These are phyloP conservation scores for Debaryomycetaceae sp. DNA, from an alignment of 1,139 yeast genomes.

Conservation along the genomic window DNA sequence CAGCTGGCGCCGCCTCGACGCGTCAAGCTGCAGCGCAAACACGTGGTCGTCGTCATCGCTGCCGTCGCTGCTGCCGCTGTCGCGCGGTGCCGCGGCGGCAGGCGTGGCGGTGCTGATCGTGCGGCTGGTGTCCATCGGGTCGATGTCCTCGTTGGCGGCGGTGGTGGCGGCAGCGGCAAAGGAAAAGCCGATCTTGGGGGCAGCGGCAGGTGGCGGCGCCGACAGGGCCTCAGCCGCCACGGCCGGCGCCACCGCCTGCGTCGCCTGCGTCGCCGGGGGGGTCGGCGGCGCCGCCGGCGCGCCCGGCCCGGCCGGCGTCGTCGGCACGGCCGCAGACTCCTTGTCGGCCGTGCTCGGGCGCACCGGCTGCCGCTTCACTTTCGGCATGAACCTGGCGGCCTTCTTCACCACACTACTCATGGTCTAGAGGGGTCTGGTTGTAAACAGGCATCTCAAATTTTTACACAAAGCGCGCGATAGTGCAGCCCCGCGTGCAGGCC, in stretches of 20 bases:
- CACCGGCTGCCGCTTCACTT: slow-evolving; percentile 25
- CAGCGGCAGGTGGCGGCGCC: slow-evolving; percentile 1
- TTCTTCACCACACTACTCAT: slow-evolving; percentile 52
- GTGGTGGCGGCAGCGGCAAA: background rate
- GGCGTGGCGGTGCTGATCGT: background rate
- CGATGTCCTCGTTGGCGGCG: slow-evolving; percentile 3
- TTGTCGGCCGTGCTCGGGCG: too few relatives aligned
- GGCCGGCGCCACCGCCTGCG: slow-evolving; percentile 5
- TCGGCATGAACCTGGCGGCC: slow-evolving; percentile 39
- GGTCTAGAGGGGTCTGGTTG: slow-evolving; percentile 1
- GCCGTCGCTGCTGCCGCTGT: background rate
- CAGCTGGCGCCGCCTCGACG: too few relatives aligned
- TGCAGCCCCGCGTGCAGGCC: background rate
- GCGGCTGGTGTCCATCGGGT: slow-evolving; percentile 6
- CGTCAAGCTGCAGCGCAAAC: too few relatives aligned
- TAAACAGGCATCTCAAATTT: background rate
- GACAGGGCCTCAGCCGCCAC: slow-evolving; percentile 8
- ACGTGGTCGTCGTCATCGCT: background rate
- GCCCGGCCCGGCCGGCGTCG: too few relatives aligned
- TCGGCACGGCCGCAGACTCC: too few relatives aligned
- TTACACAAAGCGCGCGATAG: background rate
- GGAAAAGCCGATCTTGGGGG: too few relatives aligned
- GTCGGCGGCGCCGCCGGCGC: slow-evolving; percentile 15
- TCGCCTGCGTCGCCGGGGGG: slow-evolving; percentile 24
- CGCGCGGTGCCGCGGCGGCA: slow-evolving; percentile 2